Evolutionary conservation across 2,329 filamentous ascomycete species (phyloP), one percentile per base, ranked within the genome.

Genomic region (Claviceps purpurea): DNA sequence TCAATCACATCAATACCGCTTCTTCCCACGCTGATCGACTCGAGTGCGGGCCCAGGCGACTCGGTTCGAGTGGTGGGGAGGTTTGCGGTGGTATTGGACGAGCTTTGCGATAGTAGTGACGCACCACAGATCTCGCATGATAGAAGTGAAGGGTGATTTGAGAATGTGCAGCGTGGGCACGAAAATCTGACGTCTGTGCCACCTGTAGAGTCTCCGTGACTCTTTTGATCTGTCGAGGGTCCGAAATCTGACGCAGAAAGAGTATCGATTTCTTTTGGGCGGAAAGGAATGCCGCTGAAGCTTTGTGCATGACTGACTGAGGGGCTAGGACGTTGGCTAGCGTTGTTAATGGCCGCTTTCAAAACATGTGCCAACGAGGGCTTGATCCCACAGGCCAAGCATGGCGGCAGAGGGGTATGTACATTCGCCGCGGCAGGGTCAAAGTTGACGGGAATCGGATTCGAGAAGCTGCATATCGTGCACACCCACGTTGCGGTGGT

Each of bases 391-490:
- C 93, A 98, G 5, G 89, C 86, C 51, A 95, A 73, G 64, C 93
- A 98, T 58, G 91, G 88, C 3, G 90, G 86, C 22, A 95, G 70
- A 8, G 84, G 84, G 5, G 87, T 95, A 56, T 89, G 81, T 20
- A 83, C 79, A 55, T 81, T 93, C 8, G 89, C 89, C 2, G 85
- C 83, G 1, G 83, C 77, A 0, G 89, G 87, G 61, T 97, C 91
- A 65, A 97, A 97, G 65, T 95, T 96, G 40, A 87, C 87, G 0
- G 93, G 90, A 1, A 96, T 82, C 0, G 88, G 85, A 62, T 97
- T 97, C 10, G 90, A 91, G 64, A 95, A 94, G 59, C 87, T 91
- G 73, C 91, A 97, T 61, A 97, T 97, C 1, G 87, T 85, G 70
- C 91, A 97, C 20, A 97, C 84, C 91, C 91, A 97, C 4, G 89